phyloP scores from a whole-genome alignment of 1,139 yeast species.

The Scheffersomyces titani region DNA sequence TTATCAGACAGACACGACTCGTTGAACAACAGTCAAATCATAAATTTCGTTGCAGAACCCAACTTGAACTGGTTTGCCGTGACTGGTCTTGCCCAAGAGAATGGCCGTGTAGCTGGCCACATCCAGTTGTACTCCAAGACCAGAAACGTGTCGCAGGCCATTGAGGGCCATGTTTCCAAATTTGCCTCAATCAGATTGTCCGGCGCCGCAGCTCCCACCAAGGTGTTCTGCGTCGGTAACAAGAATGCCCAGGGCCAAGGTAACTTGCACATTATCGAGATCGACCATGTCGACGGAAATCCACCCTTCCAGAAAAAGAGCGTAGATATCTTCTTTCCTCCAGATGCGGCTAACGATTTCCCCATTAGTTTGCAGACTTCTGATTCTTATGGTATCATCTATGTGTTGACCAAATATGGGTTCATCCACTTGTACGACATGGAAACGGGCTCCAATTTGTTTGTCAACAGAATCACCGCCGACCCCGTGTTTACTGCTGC shows the following conservation, averaged over 20 bases:
- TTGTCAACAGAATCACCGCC: conserved; percentile 94
- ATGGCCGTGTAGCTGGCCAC: conserved; percentile 94
- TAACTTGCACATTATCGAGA: conserved; percentile 89
- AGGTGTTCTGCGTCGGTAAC: conserved; percentile 88
- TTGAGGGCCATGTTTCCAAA: conserved; percentile 96
- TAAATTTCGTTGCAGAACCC: conserved; percentile 83
- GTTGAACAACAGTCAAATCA: conserved; percentile 81
- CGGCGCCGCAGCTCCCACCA: conserved; percentile 76
- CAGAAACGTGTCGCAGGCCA: conserved; percentile 92
- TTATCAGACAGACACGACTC: conserved; percentile 84
- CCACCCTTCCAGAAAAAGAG: conserved; percentile 89
- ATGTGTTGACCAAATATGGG: conserved; percentile 91
- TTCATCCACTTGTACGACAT: conserved; percentile 94
- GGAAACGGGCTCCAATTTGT: conserved; percentile 89
- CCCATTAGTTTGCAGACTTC: conserved; percentile 93
- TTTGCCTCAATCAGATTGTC: conserved; percentile 77
- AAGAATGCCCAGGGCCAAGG: conserved; percentile 85
- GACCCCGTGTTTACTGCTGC: conserved; percentile 95
- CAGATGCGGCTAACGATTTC: conserved; percentile 95
- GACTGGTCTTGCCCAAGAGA: conserved; percentile 93
- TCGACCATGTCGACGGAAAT: conserved; percentile 86
- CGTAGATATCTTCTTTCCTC: conserved; percentile 94
- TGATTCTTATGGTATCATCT: conserved; percentile 80
- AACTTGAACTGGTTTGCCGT: conserved; percentile 91
- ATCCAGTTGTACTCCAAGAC: conserved; percentile 88